Conservation (phyloP, 768 basidiomycete genomes). For the Suillus decipiens region DNA sequence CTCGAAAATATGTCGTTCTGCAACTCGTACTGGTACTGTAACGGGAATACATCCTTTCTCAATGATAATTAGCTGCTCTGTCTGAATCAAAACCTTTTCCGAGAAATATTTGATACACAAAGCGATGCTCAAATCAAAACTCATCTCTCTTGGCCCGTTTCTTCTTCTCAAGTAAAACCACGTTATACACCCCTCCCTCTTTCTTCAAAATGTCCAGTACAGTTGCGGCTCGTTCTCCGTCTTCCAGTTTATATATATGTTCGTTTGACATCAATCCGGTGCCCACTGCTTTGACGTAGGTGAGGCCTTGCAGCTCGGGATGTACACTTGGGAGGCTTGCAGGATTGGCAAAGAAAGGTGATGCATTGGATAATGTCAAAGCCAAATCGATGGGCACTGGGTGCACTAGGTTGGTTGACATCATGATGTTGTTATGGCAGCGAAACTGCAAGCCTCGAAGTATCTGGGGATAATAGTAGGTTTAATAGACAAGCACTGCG, state of each 20-base stretch:
- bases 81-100: neutral
- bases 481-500: neutral
- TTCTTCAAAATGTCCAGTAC: conserved; percentile 3
- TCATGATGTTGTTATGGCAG: neutral
- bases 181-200: neutral
- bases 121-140: neutral
- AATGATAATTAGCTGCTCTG: neutral
- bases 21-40: neutral
- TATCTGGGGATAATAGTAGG: neutral
- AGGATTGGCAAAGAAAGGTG: conserved; percentile 1
- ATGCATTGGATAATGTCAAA: neutral
- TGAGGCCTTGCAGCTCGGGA: conserved; percentile 5
- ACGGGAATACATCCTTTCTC: neutral
- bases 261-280: conserved; percentile 6
- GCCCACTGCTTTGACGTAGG: conserved; percentile 4
- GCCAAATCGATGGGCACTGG: neutral
- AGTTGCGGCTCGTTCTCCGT: neutral
- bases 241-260: conserved; percentile 3
- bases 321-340: conserved; percentile 1
- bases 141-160: conserved; percentile 5
- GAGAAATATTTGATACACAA: neutral
- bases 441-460: neutral
- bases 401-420: neutral
- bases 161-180: conserved; percentile 1
- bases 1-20: neutral